Percentiles rank a stretch among this genome's conserved stretches.
phyloP scores from a whole-genome alignment of 108 stramenopile genomes.

The Cyclostephanos invisitatus region DNA sequence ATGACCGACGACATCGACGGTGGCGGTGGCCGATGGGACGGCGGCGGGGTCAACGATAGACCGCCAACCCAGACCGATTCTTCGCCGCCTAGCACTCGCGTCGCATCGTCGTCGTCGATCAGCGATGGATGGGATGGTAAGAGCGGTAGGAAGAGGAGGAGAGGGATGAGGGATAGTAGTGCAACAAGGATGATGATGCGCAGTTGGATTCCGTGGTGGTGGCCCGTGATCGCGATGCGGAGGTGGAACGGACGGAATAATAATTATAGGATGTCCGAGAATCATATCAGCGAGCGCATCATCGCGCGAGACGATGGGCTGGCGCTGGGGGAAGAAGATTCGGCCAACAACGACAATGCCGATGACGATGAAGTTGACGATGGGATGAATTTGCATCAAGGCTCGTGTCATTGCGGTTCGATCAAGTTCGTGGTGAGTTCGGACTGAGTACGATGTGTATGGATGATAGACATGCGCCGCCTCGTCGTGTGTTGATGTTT shows the following conservation, averaged over 20 bases:
- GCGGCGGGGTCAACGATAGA: background rate
- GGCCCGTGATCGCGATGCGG: constrained; percentile 36
- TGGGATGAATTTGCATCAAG: constrained; percentile 42
- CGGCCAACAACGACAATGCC: background rate
- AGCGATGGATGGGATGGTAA: background rate
- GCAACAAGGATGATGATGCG: background rate
- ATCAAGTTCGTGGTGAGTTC: constrained; percentile 61
- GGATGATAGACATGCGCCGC: background rate
- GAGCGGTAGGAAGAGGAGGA: background rate
- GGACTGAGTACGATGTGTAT: background rate
- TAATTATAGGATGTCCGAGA: background rate
- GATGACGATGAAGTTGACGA: constrained; percentile 9
- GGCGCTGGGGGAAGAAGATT: background rate
- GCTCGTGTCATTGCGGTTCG: constrained; percentile 73
- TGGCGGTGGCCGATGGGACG: background rate
- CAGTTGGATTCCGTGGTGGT: constrained; percentile 36
- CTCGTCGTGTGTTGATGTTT: background rate
- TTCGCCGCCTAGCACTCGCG: too few relatives aligned
- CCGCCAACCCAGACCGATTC: background rate
- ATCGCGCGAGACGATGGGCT: background rate
- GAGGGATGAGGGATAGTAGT: background rate
- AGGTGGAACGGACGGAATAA: constrained; percentile 14
- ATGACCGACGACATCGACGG: background rate
- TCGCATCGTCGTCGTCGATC: background rate
- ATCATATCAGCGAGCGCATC: background rate